Conservation (phyloP, 352 stramenopile genomes). For the Paralagenidium karlingii region DNA sequence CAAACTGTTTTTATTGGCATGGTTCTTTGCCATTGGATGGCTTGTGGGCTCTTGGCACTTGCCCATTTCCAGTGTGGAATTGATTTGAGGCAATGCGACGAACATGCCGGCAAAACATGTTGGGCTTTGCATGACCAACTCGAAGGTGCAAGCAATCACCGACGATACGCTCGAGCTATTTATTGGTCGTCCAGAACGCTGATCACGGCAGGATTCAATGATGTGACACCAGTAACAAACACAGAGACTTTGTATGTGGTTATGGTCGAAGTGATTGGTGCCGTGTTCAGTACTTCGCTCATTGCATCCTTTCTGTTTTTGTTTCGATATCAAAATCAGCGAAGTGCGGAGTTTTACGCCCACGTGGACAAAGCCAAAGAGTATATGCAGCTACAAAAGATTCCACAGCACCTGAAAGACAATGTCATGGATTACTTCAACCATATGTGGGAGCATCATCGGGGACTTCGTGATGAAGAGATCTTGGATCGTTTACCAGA, state of each 20-base stretch:
- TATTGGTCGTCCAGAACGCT: conserved; percentile 51
- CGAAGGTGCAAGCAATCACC: conserved; percentile 14
- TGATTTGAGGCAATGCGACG: conserved; percentile 28
- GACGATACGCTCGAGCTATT: conserved; percentile 42
- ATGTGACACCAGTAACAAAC: conserved; percentile 43
- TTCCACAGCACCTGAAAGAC: conserved; percentile 27
- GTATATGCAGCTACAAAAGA: conserved; percentile 58
- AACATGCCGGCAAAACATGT: conserved; percentile 21
- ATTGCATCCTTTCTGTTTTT: conserved; percentile 60
- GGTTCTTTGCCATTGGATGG: conserved; percentile 35
- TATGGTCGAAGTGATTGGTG: conserved; percentile 26
- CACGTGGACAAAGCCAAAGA: conserved; percentile 58
- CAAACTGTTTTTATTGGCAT: conserved; percentile 26
- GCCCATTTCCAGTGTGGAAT: conserved; percentile 58
- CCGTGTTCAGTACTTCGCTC: conserved; percentile 38
- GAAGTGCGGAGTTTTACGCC: conserved; percentile 26
- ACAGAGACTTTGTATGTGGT: conserved; percentile 39
- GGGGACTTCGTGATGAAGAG: conserved; percentile 26
- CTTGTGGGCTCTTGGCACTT: conserved; percentile 50
- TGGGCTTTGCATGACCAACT: conserved; percentile 65
- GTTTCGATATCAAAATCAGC: conserved; percentile 45
- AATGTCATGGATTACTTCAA: conserved; percentile 52
- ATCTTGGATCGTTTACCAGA: conserved; percentile 35
- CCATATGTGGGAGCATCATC: conserved; percentile 38
- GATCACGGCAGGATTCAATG: conserved; percentile 45